Conservation (phyloP, 1,139 yeast genomes). For the Pichia sp. region DNA sequence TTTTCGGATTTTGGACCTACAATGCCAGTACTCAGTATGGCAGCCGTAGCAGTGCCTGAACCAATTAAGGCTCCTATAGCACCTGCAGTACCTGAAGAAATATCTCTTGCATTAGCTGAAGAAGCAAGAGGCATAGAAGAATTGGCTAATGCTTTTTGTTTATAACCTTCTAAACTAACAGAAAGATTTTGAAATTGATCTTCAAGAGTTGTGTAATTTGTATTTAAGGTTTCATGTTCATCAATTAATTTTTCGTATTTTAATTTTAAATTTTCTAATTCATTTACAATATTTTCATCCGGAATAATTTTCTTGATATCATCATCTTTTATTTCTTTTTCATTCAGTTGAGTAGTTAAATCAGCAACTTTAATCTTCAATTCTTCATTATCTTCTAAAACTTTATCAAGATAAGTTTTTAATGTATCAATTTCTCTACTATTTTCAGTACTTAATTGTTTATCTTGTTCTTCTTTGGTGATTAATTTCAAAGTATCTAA, state of each 20-base stretch:
- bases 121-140: not conserved
- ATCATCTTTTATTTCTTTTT: not conserved
- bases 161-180: no score
- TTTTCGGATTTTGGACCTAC: not conserved
- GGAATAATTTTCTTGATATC: no score
- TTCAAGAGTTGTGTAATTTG: no score
- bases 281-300: not conserved
- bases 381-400: constrained; percentile 14
- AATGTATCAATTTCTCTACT: constrained; percentile 13
- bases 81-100: not conserved
- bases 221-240: constrained; percentile 9
- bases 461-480: constrained; percentile 10
- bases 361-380: constrained; percentile 5
- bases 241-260: constrained; percentile 1
- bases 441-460: constrained; percentile 12
- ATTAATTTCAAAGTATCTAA: constrained; percentile 10
- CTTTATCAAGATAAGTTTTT: constrained; percentile 17
- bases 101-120: no score
- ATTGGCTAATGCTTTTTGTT: no score
- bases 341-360: not conserved
- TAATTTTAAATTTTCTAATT: constrained; percentile 1
- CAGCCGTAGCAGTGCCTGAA: constrained; percentile 10
- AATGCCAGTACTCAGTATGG: not conserved
- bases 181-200: no score
- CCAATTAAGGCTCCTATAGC: constrained; percentile 3